Base-by-base conservation (phyloP, 768 basidiomycete genomes). In the Russula dissimulans region DNA sequence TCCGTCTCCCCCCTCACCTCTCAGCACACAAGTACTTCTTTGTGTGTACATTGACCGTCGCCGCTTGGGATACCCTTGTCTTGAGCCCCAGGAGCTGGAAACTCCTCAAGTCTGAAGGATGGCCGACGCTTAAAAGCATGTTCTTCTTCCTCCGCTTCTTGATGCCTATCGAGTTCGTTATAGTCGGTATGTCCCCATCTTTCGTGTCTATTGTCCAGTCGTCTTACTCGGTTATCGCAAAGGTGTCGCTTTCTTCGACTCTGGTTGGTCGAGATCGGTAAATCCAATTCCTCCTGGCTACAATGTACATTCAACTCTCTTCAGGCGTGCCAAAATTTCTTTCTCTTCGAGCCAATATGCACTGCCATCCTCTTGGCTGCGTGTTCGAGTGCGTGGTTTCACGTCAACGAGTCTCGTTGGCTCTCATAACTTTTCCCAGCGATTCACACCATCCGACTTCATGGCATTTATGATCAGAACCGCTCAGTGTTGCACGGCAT, bases 11-110 rank as follows among this genome's bases (percentile, higher is more conserved):
- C 0, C 80, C 90, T 1, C 90, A 89, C 70, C 78, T 92, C 39
- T 82, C 81, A 34, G 90, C 90, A 0, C 90, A 91, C 78, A 91
- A 92, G 72, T 93, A 93, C 67, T 91, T 92, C 70, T 82, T 89
- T 49, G 91, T 92, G 64, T 93, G 90, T 76, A 89, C 90, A 0
- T 82, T 93, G 63, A 93, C 90, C 56, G 88, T 93, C 57, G 87
- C 89, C 0, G 90, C 90, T 7, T 92, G 91, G 90, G 90, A 93
- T 67, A 85, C 89, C 39, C 83, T 93, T 67, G 90, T 93, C 39
- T 80, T 93, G 51, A 85, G 85, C 9, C 90, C 90, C 0, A 76
- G 90, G 56, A 84, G 86, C 49, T 91, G 84, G 81, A 80, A 84
- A 32, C 82, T 93, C 59, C 70, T 83, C 62, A 81, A 79, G 65